Evolutionary conservation across 148 eudicot species (phyloP).

Genomic region (Rhododendron mucronatum): DNA sequence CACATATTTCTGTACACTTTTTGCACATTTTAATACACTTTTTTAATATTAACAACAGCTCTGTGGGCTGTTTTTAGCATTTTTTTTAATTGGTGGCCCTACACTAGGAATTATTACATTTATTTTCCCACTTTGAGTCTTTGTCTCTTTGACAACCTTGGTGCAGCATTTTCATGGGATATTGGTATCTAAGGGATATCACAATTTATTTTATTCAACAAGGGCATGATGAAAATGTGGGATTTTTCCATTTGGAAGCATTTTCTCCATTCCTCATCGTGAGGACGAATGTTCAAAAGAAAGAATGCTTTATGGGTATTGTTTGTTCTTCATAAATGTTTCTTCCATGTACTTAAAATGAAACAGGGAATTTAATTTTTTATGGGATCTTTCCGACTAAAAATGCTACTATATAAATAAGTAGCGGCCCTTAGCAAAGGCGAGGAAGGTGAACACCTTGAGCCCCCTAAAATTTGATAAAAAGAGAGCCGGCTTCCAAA

Average conservation of each 20-base stretch:
- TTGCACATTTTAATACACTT: no score
- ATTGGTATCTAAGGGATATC: slow-evolving; percentile 9
- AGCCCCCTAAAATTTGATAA: no score
- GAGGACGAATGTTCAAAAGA: not conserved
- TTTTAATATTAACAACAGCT: no score
- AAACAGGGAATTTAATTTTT: no score
- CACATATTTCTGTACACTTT: no score
- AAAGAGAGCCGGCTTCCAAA: no score
- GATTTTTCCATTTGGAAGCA: not conserved
- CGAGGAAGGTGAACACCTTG: no score
- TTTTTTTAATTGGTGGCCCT: not conserved
- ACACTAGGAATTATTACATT: not conserved
- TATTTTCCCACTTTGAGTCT: not conserved
- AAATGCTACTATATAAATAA: not conserved
- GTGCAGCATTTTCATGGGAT: not conserved
- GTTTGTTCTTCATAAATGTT: no score
- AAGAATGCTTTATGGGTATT: not conserved
- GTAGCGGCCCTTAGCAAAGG: no score
- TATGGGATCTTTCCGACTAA: no score
- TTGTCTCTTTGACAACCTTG: slow-evolving; percentile 7
- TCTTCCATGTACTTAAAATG: no score
- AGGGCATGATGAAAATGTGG: slow-evolving; percentile 6
- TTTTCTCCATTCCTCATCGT: not conserved
- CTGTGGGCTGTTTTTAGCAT: no score
- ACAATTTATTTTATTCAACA: slow-evolving; percentile 3